Evolutionary conservation across 345 rosid genomes (phyloP).

Genomic region (Salix arbutifolia): DNA sequence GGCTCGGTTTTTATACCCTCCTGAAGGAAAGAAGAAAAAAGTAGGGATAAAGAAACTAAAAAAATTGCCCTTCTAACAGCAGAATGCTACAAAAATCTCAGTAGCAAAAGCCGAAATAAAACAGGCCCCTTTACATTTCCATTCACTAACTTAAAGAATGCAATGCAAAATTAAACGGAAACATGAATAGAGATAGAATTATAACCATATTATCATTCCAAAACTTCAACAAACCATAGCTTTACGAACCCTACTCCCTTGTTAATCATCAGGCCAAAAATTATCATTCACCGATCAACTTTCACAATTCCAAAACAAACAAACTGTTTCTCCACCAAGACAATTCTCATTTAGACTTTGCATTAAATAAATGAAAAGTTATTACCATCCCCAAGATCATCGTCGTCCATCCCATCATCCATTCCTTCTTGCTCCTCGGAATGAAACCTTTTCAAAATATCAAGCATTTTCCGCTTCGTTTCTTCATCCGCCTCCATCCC

Average conservation of each 20-base stretch:
- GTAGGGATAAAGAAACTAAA: neutral
- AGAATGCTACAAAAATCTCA: neutral
- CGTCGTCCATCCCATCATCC: constrained; percentile 51
- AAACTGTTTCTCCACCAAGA: neutral
- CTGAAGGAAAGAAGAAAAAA: too few relatives aligned
- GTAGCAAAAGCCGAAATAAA: neutral
- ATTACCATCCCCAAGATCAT: neutral
- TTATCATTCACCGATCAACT: neutral
- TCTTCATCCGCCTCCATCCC: constrained; percentile 59
- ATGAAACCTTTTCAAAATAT: constrained; percentile 70
- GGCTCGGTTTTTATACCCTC: too few relatives aligned
- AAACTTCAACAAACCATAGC: neutral
- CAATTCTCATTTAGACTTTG: neutral
- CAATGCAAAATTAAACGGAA: neutral
- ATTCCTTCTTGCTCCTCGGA: constrained; percentile 42
- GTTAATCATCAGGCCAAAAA: neutral
- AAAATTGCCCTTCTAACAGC: neutral
- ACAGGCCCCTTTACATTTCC: neutral
- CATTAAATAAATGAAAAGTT: too few relatives aligned
- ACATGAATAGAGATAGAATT: neutral
- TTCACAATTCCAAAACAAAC: neutral
- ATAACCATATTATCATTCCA: neutral
- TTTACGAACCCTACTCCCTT: neutral
- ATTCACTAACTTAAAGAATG: neutral
- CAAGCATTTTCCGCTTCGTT: constrained; percentile 67